Conservation (phyloP, 2,329 filamentous ascomycete genomes). For the Arthrobotrys sinensis region DNA sequence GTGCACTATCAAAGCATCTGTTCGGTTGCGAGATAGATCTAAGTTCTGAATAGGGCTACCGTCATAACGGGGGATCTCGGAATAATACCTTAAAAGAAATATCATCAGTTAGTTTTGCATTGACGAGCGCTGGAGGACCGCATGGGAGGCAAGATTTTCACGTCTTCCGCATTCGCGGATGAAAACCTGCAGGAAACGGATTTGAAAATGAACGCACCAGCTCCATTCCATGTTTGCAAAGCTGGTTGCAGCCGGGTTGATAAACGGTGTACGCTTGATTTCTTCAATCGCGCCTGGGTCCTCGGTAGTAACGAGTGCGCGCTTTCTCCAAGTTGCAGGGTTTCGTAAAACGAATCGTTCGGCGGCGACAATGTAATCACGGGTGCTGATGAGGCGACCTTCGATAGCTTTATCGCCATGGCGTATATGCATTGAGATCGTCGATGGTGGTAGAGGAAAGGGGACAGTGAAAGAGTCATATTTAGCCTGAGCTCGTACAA, state of each 20-base stretch:
- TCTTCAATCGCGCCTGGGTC: conserved; percentile 45
- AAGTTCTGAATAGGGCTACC: conserved; percentile 49
- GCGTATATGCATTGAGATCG: conserved; percentile 54
- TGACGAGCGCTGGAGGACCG: too few relatives aligned
- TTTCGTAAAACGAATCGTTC: conserved; percentile 53
- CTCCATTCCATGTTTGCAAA: conserved; percentile 43
- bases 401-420: conserved; percentile 55
- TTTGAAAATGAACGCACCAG: conserved; percentile 33
- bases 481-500: neutral
- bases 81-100: too few relatives aligned
- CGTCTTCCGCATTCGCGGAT: too few relatives aligned
- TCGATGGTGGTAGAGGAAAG: conserved; percentile 47
- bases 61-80: conserved; percentile 48
- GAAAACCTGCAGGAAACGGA: too few relatives aligned
- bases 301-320: conserved; percentile 52
- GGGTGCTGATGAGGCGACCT: conserved; percentile 54
- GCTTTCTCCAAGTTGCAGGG: conserved; percentile 33
- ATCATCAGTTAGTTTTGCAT: too few relatives aligned
- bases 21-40: conserved; percentile 26
- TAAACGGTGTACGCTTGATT: conserved; percentile 8
- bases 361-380: conserved; percentile 55
- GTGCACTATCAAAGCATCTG: conserved; percentile 46
- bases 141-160: too few relatives aligned
- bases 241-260: conserved; percentile 29
- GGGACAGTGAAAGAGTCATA: conserved; percentile 13